Base-by-base conservation (phyloP, 768 basidiomycete genomes). In the Bullera alba region DNA sequence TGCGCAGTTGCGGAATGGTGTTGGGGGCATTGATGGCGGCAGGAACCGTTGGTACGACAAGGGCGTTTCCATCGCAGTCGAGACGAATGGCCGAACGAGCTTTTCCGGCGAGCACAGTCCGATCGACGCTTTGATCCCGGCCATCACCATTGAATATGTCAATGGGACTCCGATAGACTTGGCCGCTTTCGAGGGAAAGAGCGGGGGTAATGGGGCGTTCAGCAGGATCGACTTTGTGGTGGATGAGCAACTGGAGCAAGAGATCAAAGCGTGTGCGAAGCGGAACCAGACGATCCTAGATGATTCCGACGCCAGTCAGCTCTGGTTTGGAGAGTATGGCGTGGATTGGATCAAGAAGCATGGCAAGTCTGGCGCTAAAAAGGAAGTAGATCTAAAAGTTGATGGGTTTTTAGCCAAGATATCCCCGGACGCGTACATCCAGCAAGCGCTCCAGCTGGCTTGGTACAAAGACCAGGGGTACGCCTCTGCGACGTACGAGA, bases 11-110 rank as follows among this genome's bases (percentile, higher is more conserved):
- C 81, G 81, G 55, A 80, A 84, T 49, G 78, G 83, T 43, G 83
- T 86, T 19, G 80, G 81, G 0, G 83, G 83, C 1, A 61, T 72
- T 2, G 74, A 77, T 50, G 81, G 80, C 51, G 79, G 82, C 4
- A 76, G 79, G 36, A 95, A 95, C 61, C 77, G 93, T 28, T 95
- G 88, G 80, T 87, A 83, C 69, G 92, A 97, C 75, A 97, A 95
- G 72, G 78, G 84, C 2, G 79, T 85, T 32, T 83, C 83, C 3
- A 74, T 95, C 47, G 79, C 87, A 42, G 83, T 96, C 30, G 92
- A 97, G 68, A 80, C 83, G 0, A 86, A 84, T 47, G 83, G 84
- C 2, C 82, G 87, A 30, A 86, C 87, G 5, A 87, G 89, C 32
- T 85, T 86, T 35, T 81, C 82, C 62, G 92, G 92, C 4, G 92